Conservation (phyloP, 257 asterid species). For the Solanum rostratum region DNA sequence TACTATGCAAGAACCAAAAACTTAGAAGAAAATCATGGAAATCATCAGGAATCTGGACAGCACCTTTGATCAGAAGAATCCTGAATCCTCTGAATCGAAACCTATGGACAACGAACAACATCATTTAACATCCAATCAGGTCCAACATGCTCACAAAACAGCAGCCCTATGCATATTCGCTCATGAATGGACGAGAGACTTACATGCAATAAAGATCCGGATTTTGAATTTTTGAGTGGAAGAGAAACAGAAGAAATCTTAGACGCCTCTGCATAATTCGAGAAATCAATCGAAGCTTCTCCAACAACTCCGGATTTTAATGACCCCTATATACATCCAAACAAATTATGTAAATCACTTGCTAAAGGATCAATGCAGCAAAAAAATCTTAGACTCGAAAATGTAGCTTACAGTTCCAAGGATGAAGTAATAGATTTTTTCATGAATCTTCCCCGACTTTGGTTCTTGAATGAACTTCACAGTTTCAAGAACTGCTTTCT, state of each 20-base stretch:
- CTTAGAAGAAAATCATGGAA: neutral
- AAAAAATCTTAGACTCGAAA: neutral
- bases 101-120: conserved; percentile 25
- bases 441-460: conserved; percentile 82
- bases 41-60: neutral
- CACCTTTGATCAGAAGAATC: conserved; percentile 69
- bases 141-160: neutral
- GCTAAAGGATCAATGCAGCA: neutral
- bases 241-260: conserved; percentile 64
- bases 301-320: conserved; percentile 53
- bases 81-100: conserved; percentile 65
- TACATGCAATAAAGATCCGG: conserved; percentile 62
- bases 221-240: conserved; percentile 74
- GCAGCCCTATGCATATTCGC: neutral
- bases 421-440: conserved; percentile 70
- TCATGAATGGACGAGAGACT: conserved; percentile 4
- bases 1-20: neutral
- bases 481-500: conserved; percentile 65
- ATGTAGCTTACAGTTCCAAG: conserved; percentile 58
- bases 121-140: neutral
- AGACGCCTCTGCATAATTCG: conserved; percentile 57
- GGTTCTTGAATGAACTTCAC: conserved; percentile 72
- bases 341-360: neutral
- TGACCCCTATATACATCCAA: conserved; percentile 32
- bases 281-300: conserved; percentile 82